These are phyloP conservation scores for Xylariaceae sp. DNA, from an alignment of 2,329 filamentous ascomycete genomes.

Conservation along the genomic window DNA sequence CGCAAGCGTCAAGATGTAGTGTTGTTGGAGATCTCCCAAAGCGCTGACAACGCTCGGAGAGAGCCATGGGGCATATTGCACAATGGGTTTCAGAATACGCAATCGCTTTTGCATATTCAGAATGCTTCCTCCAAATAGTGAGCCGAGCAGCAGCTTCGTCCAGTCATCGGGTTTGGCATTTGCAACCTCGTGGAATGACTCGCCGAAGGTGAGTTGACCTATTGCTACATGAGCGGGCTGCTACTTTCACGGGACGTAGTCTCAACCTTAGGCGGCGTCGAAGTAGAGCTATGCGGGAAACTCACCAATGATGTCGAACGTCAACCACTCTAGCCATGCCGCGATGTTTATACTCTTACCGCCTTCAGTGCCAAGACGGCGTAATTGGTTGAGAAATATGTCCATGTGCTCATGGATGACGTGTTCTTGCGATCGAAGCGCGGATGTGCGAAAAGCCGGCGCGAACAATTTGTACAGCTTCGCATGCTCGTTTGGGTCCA, in stretches of 20 bases:
- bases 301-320: slow-evolving; percentile 18
- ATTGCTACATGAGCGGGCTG: not conserved
- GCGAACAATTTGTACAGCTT: slow-evolving; percentile 15
- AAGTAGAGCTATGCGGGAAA: too few relatives aligned
- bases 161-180: slow-evolving; percentile 12
- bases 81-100: slow-evolving; percentile 5
- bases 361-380: not conserved
- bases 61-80: not conserved
- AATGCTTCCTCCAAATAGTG: slow-evolving; percentile 1
- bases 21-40: not conserved
- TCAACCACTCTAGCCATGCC: slow-evolving; percentile 17
- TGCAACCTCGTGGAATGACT: slow-evolving; percentile 12
- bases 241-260: too few relatives aligned
- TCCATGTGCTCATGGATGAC: slow-evolving; percentile 18
- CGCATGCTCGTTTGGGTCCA: slow-evolving; percentile 17
- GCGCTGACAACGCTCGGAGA: too few relatives aligned
- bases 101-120: slow-evolving; percentile 1
- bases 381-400: slow-evolving; percentile 13
- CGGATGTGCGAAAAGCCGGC: slow-evolving; percentile 15
- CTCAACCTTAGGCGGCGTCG: too few relatives aligned
- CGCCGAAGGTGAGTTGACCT: slow-evolving; percentile 12
- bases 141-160: slow-evolving; percentile 12
- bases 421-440: slow-evolving; percentile 18
- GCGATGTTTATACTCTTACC: slow-evolving; percentile 12
- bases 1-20: slow-evolving; percentile 8